Conservation (phyloP, 352 stramenopile genomes). For the Phytophthora citricola region DNA sequence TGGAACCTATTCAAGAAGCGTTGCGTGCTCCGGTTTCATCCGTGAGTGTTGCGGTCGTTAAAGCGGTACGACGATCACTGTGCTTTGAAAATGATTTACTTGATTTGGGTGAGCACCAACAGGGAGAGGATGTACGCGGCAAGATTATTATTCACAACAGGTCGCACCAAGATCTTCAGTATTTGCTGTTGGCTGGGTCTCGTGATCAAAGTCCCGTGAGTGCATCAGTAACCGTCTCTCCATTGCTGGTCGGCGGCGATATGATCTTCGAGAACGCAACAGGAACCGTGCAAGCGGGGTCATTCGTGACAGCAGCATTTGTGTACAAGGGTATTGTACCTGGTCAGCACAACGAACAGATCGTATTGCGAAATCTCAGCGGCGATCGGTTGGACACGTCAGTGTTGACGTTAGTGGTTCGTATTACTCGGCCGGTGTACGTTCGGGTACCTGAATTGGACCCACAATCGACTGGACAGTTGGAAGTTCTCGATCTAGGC, state of each 20-base stretch:
- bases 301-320: constrained; percentile 62
- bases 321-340: constrained; percentile 68
- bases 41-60: constrained; percentile 72
- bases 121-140: constrained; percentile 61
- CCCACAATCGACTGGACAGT: constrained; percentile 69
- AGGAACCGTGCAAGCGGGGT: constrained; percentile 65
- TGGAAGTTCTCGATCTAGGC: constrained; percentile 80
- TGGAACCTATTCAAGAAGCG: constrained; percentile 18
- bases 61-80: constrained; percentile 70
- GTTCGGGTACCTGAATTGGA: constrained; percentile 87
- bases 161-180: constrained; percentile 74
- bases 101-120: constrained; percentile 83
- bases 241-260: constrained; percentile 52
- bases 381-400: constrained; percentile 81
- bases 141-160: constrained; percentile 76
- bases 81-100: constrained; percentile 71
- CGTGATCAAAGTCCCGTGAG: constrained; percentile 42
- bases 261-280: constrained; percentile 80
- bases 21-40: constrained; percentile 32
- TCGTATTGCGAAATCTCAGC: constrained; percentile 84
- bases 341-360: constrained; percentile 80
- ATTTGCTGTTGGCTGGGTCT: constrained; percentile 66
- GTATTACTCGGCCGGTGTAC: constrained; percentile 83
- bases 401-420: constrained; percentile 65
- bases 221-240: constrained; percentile 20